Conservation (phyloP, 257 asterid species). For the Solanum chiquidenum region DNA sequence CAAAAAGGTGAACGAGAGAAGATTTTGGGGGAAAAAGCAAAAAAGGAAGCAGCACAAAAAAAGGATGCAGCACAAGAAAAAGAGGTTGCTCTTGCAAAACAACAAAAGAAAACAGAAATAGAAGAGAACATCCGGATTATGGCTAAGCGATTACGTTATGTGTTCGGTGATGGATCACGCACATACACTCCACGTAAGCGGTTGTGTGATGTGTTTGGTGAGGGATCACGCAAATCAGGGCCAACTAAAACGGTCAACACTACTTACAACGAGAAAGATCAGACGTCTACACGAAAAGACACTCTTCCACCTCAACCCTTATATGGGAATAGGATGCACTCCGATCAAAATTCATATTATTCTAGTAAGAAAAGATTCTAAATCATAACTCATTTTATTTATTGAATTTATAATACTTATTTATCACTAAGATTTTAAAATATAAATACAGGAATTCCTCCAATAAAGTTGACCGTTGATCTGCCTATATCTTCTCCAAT, state of each 20-base stretch:
- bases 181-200: neutral
- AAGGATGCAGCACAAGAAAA: no score
- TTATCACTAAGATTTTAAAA: neutral
- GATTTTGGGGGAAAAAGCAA: no score
- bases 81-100: neutral
- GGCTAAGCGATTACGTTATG: neutral
- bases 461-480: neutral
- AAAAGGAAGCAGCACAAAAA: no score
- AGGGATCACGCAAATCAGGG: neutral
- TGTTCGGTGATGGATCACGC: neutral
- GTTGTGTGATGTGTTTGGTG: neutral
- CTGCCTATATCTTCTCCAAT: neutral
- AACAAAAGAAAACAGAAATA: neutral
- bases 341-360: neutral
- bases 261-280: neutral
- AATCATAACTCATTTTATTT: no score
- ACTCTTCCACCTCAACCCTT: neutral
- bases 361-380: neutral
- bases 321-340: neutral
- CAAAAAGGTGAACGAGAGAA: no score
- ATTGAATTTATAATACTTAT: no score
- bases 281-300: neutral
- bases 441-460: neutral
- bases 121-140: neutral
- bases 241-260: neutral